phyloP scores from a whole-genome alignment of 768 basidiomycete species.

The Lentinula edodes region DNA sequence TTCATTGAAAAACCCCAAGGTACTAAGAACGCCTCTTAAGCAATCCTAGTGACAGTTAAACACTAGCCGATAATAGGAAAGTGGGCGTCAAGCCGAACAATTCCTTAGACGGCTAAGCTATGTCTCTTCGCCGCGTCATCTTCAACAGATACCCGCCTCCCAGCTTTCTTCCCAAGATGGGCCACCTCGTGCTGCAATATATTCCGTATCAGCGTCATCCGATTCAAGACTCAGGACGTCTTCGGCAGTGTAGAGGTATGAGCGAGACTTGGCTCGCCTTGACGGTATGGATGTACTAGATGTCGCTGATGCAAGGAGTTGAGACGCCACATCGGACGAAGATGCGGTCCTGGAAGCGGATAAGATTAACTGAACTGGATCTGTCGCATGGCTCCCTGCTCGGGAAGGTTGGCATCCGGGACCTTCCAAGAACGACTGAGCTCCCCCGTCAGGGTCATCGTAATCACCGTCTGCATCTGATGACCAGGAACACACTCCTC shows the following conservation, averaged over 20 bases:
- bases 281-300: not conserved
- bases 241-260: not conserved
- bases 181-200: not conserved
- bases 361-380: conserved; percentile 30
- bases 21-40: too few species aligned
- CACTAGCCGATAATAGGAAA: too few species aligned
- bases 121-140: not conserved
- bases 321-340: not conserved
- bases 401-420: conserved; percentile 5
- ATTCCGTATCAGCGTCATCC: conserved; percentile 5
- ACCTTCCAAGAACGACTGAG: conserved; percentile 32
- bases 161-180: not conserved
- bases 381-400: conserved; percentile 19
- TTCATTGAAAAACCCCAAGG: not conserved
- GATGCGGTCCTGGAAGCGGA: conserved; percentile 31
- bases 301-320: not conserved
- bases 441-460: conserved; percentile 33
- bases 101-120: not conserved
- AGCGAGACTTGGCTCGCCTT: not conserved
- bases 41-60: not conserved
- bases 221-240: not conserved
- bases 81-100: not conserved
- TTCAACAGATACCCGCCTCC: not conserved
- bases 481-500: conserved; percentile 14
- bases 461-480: conserved; percentile 13